Evolutionary conservation across 1,284 basidiomycete species (phyloP).

Genomic region (Meripilus lineatus): DNA sequence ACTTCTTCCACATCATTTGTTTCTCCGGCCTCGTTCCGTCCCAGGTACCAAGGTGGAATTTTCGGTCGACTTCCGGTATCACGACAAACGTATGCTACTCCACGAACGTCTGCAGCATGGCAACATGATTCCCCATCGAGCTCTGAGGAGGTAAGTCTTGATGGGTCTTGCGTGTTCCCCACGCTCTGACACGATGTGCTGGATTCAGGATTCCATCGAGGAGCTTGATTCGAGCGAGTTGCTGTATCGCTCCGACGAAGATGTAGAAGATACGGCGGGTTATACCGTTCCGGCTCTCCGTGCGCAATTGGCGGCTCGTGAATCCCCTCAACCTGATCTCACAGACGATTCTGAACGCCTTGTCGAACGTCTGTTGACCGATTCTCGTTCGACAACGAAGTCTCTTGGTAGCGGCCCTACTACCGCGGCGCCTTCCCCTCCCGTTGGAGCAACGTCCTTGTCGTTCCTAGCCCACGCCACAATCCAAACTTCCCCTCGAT

Average conservation of each 20-base stretch:
- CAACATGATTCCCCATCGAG: too few relatives aligned
- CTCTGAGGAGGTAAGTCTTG: not conserved
- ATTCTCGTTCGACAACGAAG: constrained; percentile 12
- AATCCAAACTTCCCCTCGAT: constrained; percentile 22
- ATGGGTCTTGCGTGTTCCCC: not conserved
- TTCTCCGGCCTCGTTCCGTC: too few relatives aligned
- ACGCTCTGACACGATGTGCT: not conserved
- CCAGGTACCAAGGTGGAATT: too few relatives aligned
- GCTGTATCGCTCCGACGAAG: not conserved
- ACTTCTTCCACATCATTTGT: too few relatives aligned
- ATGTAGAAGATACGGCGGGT: not conserved
- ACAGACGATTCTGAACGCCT: constrained; percentile 24
- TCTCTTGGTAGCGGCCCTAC: constrained; percentile 9
- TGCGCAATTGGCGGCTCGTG: constrained; percentile 8
- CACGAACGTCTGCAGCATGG: too few relatives aligned
- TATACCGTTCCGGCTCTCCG: not conserved
- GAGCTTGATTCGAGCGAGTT: not conserved
- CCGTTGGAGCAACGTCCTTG: too few relatives aligned
- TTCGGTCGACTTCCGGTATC: too few relatives aligned
- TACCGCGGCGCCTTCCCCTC: constrained; percentile 11
- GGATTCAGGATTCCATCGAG: not conserved
- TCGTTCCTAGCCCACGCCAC: too few relatives aligned
- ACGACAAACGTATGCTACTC: too few relatives aligned
- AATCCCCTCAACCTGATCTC: too few relatives aligned
- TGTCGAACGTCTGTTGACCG: constrained; percentile 24